Conservation (phyloP, 164 flowering plant species). For the Vitis rupestris region DNA sequence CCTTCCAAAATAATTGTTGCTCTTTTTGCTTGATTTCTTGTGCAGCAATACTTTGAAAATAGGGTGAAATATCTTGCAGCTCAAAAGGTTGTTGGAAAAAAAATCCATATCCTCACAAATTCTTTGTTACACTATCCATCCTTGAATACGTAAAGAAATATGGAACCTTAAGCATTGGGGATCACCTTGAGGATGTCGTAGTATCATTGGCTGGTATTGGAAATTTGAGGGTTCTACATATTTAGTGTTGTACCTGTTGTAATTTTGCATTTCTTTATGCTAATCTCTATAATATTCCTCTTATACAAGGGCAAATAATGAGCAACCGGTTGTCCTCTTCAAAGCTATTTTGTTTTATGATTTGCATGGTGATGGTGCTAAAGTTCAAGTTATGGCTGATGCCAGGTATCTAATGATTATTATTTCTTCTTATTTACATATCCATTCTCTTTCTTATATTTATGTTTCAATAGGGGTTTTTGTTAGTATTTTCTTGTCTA, state of each 20-base stretch:
- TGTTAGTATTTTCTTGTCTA: too few relatives aligned
- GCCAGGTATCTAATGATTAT: conserved; percentile 46
- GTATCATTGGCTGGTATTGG: conserved; percentile 73
- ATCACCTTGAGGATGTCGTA: conserved; percentile 57
- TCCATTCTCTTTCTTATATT: not conserved
- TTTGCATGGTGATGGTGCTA: conserved; percentile 62
- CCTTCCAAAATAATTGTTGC: too few relatives aligned
- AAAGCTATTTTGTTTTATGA: conserved; percentile 84
- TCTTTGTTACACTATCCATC: conserved; percentile 55
- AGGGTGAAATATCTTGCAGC: conserved; percentile 61
- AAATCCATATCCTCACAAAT: conserved; percentile 93
- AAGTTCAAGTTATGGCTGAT: conserved; percentile 95
- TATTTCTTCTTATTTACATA: not conserved
- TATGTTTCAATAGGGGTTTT: not conserved
- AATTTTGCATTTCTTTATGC: not conserved
- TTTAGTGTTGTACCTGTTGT: not conserved
- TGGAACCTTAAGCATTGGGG: conserved; percentile 51
- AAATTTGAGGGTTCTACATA: not conserved
- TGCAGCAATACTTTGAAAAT: conserved; percentile 93
- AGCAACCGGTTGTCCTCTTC: conserved; percentile 77
- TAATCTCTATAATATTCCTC: not conserved
- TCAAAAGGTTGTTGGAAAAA: conserved; percentile 48
- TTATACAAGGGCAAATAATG: conserved; percentile 72
- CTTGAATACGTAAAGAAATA: conserved; percentile 56
- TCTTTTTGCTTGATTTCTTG: conserved; percentile 7